A percentile compares a stretch with the other conserved stretches of the same genome.
These are phyloP conservation scores for Exutisphaerella laricina DNA, from an alignment of 2,329 filamentous ascomycete species.

Conservation along the genomic window DNA sequence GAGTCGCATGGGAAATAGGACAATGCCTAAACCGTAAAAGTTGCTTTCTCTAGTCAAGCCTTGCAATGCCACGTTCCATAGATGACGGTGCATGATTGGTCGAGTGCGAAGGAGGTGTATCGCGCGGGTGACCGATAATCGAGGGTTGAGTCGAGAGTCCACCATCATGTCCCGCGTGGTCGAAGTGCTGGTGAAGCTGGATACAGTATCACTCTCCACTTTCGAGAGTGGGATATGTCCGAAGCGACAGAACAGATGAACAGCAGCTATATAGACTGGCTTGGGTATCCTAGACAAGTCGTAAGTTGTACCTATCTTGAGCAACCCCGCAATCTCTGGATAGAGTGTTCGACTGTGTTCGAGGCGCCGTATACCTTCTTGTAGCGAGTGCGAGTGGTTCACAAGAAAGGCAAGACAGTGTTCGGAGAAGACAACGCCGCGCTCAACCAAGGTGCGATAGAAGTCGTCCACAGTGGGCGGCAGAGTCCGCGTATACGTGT, in stretches of 20 bases:
- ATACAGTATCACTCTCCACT: not conserved
- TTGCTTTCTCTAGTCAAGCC: conserved; percentile 21
- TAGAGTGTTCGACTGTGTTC: conserved; percentile 9
- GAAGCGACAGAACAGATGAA: conserved; percentile 1
- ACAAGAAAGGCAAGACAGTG: conserved; percentile 54
- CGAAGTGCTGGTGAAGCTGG: not conserved
- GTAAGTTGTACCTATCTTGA: not conserved
- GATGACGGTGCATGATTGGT: conserved; percentile 13
- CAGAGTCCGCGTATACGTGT: conserved; percentile 57
- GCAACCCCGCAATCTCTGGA: conserved; percentile 12
- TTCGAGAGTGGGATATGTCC: not conserved
- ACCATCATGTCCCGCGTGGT: conserved; percentile 7
- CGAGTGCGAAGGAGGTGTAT: conserved; percentile 24
- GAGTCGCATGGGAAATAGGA: not conserved
- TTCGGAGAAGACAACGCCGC: conserved; percentile 46
- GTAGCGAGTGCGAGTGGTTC: conserved; percentile 45
- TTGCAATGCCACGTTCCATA: conserved; percentile 27
- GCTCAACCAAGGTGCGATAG: conserved; percentile 53
- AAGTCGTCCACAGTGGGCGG: conserved; percentile 57
- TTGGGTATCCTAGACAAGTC: not conserved
- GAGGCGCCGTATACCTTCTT: conserved; percentile 48
- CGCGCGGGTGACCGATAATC: conserved; percentile 24
- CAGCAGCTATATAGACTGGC: not conserved
- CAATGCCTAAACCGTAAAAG: conserved; percentile 3
- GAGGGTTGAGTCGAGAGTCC: conserved; percentile 3